These are phyloP conservation scores for Ceratopteris richardii DNA, from an alignment of 75 land plant species.

Conservation along the genomic window DNA sequence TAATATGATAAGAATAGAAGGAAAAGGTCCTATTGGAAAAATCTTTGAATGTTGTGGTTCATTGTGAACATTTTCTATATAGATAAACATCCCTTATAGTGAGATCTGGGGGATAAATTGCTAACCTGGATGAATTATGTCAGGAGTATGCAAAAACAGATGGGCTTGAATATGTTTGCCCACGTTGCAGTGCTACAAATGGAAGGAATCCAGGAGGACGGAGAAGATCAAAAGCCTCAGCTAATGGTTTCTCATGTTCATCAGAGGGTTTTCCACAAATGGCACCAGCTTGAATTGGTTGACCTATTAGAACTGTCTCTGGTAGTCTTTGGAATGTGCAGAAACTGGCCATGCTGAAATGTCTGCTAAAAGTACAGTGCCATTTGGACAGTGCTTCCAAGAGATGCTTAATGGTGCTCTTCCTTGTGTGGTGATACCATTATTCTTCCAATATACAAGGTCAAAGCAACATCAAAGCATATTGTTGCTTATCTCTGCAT, in stretches of 20 bases:
- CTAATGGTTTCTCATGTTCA: constrained; percentile 33
- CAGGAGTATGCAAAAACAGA: constrained; percentile 99
- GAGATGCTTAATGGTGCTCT: no score
- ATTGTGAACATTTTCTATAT: no score
- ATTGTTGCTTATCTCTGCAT: constrained; percentile 1
- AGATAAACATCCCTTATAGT: no score
- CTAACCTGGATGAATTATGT: no score
- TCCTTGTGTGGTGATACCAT: background rate
- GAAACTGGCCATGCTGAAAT: no score
- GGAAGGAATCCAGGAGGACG: constrained; percentile 32
- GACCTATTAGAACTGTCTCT: no score
- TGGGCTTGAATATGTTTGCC: constrained; percentile 93
- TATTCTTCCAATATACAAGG: background rate
- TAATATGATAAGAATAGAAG: no score
- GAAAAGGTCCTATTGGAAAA: no score
- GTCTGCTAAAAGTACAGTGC: background rate
- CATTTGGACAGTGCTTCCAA: background rate
- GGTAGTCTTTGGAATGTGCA: no score
- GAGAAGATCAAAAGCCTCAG: constrained; percentile 20
- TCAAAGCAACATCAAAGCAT: constrained; percentile 9
- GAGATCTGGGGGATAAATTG: no score
- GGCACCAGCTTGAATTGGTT: no score
- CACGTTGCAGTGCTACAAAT: constrained; percentile 59
- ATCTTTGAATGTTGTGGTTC: no score
- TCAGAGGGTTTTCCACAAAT: constrained; percentile 3